Percentiles rank a stretch among this genome's conserved stretches.
These are phyloP conservation scores for Carex scoparia DNA, from an alignment of 176 grass and related monocot genomes.

Conservation along the genomic window DNA sequence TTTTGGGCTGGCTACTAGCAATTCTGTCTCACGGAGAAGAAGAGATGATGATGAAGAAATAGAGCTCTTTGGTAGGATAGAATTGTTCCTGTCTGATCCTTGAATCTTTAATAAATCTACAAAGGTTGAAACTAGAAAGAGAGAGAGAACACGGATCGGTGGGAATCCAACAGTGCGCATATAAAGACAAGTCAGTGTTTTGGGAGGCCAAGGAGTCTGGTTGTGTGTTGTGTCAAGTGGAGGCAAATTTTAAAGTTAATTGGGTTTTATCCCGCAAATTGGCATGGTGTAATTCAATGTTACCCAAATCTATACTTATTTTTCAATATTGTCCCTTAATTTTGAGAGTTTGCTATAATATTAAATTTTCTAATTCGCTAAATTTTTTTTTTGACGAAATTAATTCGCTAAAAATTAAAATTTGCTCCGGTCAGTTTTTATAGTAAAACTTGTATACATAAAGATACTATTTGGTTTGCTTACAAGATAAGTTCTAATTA, in stretches of 20 bases:
- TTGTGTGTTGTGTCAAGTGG: slow-evolving; percentile 30
- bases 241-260: slow-evolving; percentile 2
- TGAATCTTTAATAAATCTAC: slow-evolving; percentile 28
- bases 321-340: not conserved
- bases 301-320: not conserved
- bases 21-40: not conserved
- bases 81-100: slow-evolving; percentile 22
- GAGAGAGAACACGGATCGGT: not conserved
- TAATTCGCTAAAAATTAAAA: not conserved
- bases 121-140: not conserved
- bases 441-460: not conserved
- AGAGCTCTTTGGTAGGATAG: not conserved
- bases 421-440: not conserved
- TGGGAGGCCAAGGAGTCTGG: not conserved
- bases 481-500: not conserved
- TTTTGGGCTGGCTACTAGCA: not conserved
- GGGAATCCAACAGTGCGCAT: slow-evolving; percentile 27
- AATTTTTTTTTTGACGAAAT: no score
- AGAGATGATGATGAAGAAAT: not conserved
- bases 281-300: no score
- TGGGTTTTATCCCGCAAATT: not conserved
- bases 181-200: slow-evolving; percentile 15
- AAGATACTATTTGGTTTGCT: not conserved
- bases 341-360: not conserved
- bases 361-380: not conserved